Evolutionary conservation across 208 protist species (phyloP).

Genomic region (Angomonas deanei): DNA sequence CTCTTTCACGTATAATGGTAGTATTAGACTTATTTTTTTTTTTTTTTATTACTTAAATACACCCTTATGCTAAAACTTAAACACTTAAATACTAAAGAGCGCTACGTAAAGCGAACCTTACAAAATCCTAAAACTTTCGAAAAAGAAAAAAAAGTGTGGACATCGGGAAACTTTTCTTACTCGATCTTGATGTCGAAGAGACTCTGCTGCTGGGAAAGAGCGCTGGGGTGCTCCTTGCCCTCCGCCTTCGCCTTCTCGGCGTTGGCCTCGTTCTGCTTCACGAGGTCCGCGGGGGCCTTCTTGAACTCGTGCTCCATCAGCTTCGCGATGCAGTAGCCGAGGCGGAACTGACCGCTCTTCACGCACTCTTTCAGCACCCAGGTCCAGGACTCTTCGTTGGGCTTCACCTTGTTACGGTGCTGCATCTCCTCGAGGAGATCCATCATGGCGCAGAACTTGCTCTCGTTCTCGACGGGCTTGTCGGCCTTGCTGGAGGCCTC

Average conservation of each 20-base stretch:
- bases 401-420: constrained; percentile 84
- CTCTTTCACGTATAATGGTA: neutral
- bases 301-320: constrained; percentile 82
- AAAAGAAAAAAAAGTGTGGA: constrained; percentile 9
- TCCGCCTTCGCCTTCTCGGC: constrained; percentile 75
- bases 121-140: too few species aligned
- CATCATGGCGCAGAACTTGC: constrained; percentile 90
- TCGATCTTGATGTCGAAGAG: constrained; percentile 88
- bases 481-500: constrained; percentile 68
- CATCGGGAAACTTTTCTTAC: constrained; percentile 18
- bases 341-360: constrained; percentile 74
- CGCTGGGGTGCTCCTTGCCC: constrained; percentile 75
- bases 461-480: constrained; percentile 66
- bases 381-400: constrained; percentile 80
- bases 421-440: constrained; percentile 87
- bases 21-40: neutral
- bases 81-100: neutral
- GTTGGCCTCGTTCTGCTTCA: constrained; percentile 78
- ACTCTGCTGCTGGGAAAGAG: constrained; percentile 57
- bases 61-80: neutral
- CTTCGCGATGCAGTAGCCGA: constrained; percentile 69
- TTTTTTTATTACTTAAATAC: constrained; percentile 1
- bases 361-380: constrained; percentile 86
- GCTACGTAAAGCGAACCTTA: constrained; percentile 5
- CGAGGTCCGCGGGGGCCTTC: constrained; percentile 58